These are phyloP conservation scores for Melanopsichium pennsylvanicum DNA, from an alignment of 1,284 basidiomycete species.

Conservation along the genomic window DNA sequence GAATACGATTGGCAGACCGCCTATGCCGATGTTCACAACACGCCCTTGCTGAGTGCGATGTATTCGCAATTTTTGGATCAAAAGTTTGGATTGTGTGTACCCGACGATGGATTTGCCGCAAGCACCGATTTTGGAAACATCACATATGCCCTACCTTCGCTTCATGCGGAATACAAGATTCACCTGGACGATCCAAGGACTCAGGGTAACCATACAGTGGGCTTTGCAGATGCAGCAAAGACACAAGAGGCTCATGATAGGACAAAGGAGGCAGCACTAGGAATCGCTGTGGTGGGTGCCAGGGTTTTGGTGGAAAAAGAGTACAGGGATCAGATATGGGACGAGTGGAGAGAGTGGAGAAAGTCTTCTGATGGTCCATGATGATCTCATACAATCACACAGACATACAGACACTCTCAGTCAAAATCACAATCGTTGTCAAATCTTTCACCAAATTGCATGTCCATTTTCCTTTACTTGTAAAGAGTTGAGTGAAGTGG, in stretches of 20 bases:
- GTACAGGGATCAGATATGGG: constrained; percentile 57
- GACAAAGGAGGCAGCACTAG: constrained; percentile 65
- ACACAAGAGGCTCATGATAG: constrained; percentile 54
- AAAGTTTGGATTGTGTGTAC: constrained; percentile 44
- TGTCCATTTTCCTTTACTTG: too few species aligned
- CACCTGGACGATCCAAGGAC: constrained; percentile 54
- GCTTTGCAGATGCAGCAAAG: constrained; percentile 52
- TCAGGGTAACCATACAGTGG: constrained; percentile 64
- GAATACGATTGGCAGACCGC: constrained; percentile 67
- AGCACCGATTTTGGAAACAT: constrained; percentile 66
- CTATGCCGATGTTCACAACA: constrained; percentile 65
- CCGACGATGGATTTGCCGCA: constrained; percentile 33
- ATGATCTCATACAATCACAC: too few species aligned
- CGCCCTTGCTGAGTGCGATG: constrained; percentile 24
- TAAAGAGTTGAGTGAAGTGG: too few species aligned
- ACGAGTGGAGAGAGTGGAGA: constrained; percentile 45
- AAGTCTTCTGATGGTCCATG: constrained; percentile 35
- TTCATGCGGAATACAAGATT: constrained; percentile 65
- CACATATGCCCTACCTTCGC: constrained; percentile 63
- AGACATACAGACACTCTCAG: too few species aligned
- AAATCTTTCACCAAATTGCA: too few species aligned
- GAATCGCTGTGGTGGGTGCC: constrained; percentile 63
- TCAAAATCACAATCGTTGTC: too few species aligned
- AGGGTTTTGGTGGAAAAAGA: constrained; percentile 63
- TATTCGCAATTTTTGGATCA: constrained; percentile 64